Conservation (phyloP, 176 grass and related monocot species). For the Microstegium vimineum region DNA sequence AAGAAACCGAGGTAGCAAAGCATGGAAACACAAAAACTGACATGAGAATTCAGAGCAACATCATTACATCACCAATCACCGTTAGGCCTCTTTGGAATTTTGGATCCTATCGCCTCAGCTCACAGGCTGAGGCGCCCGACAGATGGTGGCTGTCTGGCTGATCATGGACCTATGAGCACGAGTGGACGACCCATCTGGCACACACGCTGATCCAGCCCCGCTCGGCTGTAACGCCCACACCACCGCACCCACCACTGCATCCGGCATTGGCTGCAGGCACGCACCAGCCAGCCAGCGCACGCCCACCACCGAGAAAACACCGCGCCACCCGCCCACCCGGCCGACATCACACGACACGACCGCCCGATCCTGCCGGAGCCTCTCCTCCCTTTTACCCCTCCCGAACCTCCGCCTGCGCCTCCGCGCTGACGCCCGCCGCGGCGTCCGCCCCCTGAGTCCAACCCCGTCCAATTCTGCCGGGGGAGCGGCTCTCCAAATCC, state of each 20-base stretch:
- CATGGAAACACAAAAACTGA: no score
- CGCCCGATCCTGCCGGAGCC: slow-evolving; percentile 39
- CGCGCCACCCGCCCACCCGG: not conserved
- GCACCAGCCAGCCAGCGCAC: not conserved
- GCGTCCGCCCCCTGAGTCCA: slow-evolving; percentile 19
- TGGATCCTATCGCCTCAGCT: no score
- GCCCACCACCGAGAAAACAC: slow-evolving; percentile 11
- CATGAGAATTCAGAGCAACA: no score
- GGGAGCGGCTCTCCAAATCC: not conserved
- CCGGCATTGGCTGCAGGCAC: not conserved
- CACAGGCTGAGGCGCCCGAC: no score
- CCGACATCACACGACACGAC: not conserved
- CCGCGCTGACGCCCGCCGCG: slow-evolving; percentile 18
- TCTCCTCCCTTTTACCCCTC: not conserved
- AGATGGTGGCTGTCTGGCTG: no score
- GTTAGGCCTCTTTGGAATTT: no score
- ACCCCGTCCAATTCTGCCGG: slow-evolving; percentile 8
- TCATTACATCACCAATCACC: no score
- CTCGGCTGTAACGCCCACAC: slow-evolving; percentile 3
- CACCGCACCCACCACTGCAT: not conserved
- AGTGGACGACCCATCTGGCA: not conserved
- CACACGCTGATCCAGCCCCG: not conserved
- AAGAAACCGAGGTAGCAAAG: no score
- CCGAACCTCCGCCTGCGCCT: not conserved
- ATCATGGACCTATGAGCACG: not conserved